phyloP scores from a whole-genome alignment of 1,284 basidiomycete genomes.

The Cryptococcus depauperatus region DNA sequence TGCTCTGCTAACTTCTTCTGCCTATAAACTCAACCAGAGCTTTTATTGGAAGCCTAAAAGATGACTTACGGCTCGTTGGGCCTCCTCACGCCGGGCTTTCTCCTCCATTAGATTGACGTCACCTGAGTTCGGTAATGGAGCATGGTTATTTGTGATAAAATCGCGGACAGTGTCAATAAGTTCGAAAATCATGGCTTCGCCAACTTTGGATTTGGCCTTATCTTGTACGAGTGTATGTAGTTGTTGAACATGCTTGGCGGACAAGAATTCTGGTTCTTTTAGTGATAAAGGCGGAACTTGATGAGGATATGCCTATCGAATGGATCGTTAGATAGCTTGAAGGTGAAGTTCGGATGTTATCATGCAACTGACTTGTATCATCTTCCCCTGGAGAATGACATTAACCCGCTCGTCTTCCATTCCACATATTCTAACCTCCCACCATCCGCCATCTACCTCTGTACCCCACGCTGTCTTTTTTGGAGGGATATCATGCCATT shows the following conservation, averaged over 20 bases:
- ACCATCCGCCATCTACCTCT: slow-evolving; percentile 37
- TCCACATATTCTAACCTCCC: slow-evolving; percentile 33
- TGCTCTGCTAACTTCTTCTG: slow-evolving; percentile 23
- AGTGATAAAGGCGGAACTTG: slow-evolving; percentile 33
- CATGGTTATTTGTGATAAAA: slow-evolving; percentile 39
- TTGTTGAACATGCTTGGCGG: slow-evolving; percentile 29
- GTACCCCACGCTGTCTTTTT: slow-evolving; percentile 43
- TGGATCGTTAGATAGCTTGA: not conserved
- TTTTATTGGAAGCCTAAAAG: not conserved
- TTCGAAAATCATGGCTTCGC: slow-evolving; percentile 41
- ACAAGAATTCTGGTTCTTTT: slow-evolving; percentile 31
- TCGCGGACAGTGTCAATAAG: slow-evolving; percentile 33
- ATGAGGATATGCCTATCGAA: slow-evolving; percentile 34
- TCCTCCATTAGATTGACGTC: slow-evolving; percentile 43
- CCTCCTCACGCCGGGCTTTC: slow-evolving; percentile 42
- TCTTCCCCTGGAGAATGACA: slow-evolving; percentile 34
- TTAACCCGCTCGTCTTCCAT: slow-evolving; percentile 33
- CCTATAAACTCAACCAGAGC: slow-evolving; percentile 16
- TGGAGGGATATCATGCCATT: slow-evolving; percentile 40
- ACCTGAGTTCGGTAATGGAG: slow-evolving; percentile 33
- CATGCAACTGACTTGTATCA: slow-evolving; percentile 32
- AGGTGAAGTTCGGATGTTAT: not conserved
- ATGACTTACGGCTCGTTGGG: slow-evolving; percentile 36
- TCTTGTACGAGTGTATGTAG: slow-evolving; percentile 35
- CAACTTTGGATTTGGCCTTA: slow-evolving; percentile 30